Percentiles rank a stretch among this genome's conserved stretches.
phyloP scores from a whole-genome alignment of 441 rosid species.

The Pelargonium myrrhifolium region DNA sequence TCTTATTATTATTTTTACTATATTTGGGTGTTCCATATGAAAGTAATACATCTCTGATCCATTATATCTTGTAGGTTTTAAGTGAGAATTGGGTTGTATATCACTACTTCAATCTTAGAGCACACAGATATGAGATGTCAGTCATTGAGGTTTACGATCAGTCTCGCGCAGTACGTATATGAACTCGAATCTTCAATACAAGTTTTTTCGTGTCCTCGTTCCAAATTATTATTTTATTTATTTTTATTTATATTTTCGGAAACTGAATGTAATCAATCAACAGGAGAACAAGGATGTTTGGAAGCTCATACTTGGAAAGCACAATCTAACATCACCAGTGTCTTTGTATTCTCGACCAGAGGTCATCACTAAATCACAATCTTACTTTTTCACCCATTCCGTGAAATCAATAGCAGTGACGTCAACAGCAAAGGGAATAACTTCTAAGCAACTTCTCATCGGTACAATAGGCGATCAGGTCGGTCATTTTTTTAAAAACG shows the following conservation, averaged over 20 bases:
- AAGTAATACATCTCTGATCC: conserved; percentile 20
- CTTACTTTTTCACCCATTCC: conserved; percentile 87
- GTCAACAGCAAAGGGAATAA: conserved; percentile 91
- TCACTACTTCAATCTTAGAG: conserved; percentile 95
- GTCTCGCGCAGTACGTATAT: conserved; percentile 90
- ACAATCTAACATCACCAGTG: conserved; percentile 77
- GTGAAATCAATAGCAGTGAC: conserved; percentile 84
- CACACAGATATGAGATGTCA: conserved; percentile 94
- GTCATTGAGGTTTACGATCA: conserved; percentile 93
- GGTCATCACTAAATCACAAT: conserved; percentile 76
- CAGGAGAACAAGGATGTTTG: conserved; percentile 96
- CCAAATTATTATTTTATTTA: too few species aligned
- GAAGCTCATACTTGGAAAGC: conserved; percentile 93
- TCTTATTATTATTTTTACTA: too few species aligned
- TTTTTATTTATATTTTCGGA: conserved; percentile 13
- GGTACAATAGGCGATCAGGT: conserved; percentile 94
- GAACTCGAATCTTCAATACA: conserved; percentile 12
- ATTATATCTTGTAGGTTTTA: conserved; percentile 54
- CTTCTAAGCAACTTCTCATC: conserved; percentile 95
- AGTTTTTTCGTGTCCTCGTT: conserved; percentile 6
- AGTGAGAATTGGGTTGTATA: conserved; percentile 99
- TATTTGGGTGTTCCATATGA: conserved; percentile 4
- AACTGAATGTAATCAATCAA: conserved; percentile 18
- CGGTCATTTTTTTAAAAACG: conserved; percentile 19
- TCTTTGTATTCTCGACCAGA: conserved; percentile 87